Percentiles rank a stretch among this genome's conserved stretches.
phyloP scores from a whole-genome alignment of 768 basidiomycete genomes.

The Pleurotus giganteus region DNA sequence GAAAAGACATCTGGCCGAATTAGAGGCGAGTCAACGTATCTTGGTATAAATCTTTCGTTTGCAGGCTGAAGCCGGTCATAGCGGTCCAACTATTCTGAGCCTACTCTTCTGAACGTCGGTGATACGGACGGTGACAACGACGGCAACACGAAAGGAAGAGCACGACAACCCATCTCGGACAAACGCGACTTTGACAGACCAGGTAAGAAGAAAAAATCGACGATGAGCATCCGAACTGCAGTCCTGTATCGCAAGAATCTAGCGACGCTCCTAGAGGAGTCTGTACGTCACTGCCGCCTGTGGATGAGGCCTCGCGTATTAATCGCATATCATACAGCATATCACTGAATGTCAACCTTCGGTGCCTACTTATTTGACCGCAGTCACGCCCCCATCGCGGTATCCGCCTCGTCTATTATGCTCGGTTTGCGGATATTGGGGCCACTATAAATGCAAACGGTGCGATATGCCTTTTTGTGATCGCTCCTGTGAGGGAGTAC shows the following conservation, averaged over 20 bases:
- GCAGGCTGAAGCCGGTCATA: conserved; percentile 23
- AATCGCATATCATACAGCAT: conserved; percentile 38
- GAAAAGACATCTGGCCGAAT: conserved; percentile 77
- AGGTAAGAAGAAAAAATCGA: conserved; percentile 73
- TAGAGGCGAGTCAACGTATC: conserved; percentile 53
- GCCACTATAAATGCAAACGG: conserved; percentile 72
- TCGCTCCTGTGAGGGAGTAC: conserved; percentile 67
- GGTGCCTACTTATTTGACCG: conserved; percentile 71
- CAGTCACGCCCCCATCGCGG: conserved; percentile 52
- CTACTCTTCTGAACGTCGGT: conserved; percentile 40
- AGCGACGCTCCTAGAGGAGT: conserved; percentile 71
- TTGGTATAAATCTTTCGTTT: conserved; percentile 10
- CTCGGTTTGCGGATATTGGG: conserved; percentile 87
- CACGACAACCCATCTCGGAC: conserved; percentile 78
- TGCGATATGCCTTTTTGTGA: conserved; percentile 81
- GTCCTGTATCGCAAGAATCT: conserved; percentile 83
- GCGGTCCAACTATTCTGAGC: conserved; percentile 79
- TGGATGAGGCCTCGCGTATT: neutral
- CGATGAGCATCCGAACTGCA: conserved; percentile 77
- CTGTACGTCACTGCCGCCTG: conserved; percentile 47
- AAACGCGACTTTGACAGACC: conserved; percentile 56
- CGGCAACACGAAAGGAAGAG: conserved; percentile 59
- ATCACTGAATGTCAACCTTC: conserved; percentile 50
- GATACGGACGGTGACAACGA: conserved; percentile 48
- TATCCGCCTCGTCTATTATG: conserved; percentile 74